Conservation (phyloP, 169 alveolate genomes). For the Babesia ovata region DNA sequence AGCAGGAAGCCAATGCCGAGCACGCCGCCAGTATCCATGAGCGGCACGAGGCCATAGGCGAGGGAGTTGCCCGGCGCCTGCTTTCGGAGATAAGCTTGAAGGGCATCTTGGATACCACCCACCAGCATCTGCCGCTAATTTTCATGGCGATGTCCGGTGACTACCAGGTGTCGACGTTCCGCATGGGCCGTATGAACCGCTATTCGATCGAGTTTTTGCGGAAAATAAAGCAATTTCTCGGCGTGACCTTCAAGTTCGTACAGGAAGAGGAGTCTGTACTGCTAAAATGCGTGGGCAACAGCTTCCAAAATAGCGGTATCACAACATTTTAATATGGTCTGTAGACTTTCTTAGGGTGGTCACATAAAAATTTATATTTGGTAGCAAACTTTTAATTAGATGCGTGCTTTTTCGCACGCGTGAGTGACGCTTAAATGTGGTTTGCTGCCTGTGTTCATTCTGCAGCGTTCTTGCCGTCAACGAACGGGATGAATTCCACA, state of each 20-base stretch:
- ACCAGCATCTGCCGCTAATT: slow-evolving; percentile 58
- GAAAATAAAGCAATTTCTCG: slow-evolving; percentile 36
- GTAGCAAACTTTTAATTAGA: background rate
- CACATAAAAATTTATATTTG: background rate
- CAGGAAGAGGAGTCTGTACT: slow-evolving; percentile 24
- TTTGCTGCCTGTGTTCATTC: background rate
- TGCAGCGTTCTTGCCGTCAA: background rate
- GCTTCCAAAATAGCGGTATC: slow-evolving; percentile 54
- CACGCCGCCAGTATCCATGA: slow-evolving; percentile 24
- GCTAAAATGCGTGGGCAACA: slow-evolving; percentile 64
- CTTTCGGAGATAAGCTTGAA: slow-evolving; percentile 47
- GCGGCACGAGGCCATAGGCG: slow-evolving; percentile 48
- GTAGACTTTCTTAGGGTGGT: background rate
- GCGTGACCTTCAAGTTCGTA: slow-evolving; percentile 50
- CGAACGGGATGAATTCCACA: slow-evolving; percentile 85
- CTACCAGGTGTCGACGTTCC: slow-evolving; percentile 43
- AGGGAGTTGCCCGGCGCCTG: slow-evolving; percentile 42
- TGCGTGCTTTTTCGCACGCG: background rate
- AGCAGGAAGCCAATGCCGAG: background rate
- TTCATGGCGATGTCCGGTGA: slow-evolving; percentile 70
- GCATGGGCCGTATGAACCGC: slow-evolving; percentile 42
- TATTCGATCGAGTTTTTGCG: slow-evolving; percentile 45
- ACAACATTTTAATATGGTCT: slow-evolving; percentile 23
- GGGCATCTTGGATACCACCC: slow-evolving; percentile 62
- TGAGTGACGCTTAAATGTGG: background rate